Conservation (phyloP, 2,329 filamentous ascomycete genomes). For the Colletotrichum sp. region DNA sequence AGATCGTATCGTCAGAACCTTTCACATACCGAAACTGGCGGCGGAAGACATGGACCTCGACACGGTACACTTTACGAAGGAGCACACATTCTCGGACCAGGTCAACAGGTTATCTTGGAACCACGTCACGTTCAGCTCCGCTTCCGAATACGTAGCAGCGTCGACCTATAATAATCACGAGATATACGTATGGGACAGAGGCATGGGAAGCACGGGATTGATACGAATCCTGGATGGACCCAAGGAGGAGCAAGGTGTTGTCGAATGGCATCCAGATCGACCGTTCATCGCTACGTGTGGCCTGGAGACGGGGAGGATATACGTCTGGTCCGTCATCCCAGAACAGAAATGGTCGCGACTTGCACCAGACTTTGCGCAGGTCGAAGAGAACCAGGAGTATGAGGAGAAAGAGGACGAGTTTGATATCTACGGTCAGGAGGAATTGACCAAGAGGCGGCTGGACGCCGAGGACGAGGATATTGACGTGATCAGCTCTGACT, state of each 20-base stretch:
- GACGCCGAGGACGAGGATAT: slow-evolving; percentile 94
- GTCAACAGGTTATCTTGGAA: slow-evolving; percentile 97
- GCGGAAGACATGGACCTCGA: slow-evolving; percentile 76
- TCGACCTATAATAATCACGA: slow-evolving; percentile 99
- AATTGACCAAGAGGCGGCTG: slow-evolving; percentile 87
- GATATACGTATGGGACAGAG: slow-evolving; percentile 97
- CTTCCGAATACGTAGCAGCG: slow-evolving; percentile 93
- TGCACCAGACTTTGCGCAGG: slow-evolving; percentile 94
- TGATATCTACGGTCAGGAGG: slow-evolving; percentile 94
- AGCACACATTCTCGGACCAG: slow-evolving; percentile 98
- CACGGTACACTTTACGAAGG: slow-evolving; percentile 86
- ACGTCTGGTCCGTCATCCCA: slow-evolving; percentile 94
- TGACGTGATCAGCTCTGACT: slow-evolving; percentile 80
- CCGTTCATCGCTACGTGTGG: slow-evolving; percentile 91
- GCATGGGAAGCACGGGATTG: slow-evolving; percentile 76
- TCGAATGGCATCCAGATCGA: slow-evolving; percentile 94
- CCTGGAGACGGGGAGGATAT: slow-evolving; percentile 89
- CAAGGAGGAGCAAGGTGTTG: slow-evolving; percentile 93
- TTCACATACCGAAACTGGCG: slow-evolving; percentile 82
- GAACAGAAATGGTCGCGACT: slow-evolving; percentile 97
- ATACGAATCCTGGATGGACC: slow-evolving; percentile 97
- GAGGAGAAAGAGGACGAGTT: slow-evolving; percentile 96
- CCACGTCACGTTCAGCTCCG: slow-evolving; percentile 92
- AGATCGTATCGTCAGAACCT: slow-evolving; percentile 92
- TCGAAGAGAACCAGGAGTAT: slow-evolving; percentile 98